A percentile compares a stretch with the other conserved stretches of the same genome.
Evolutionary conservation across 2,329 filamentous ascomycete species (phyloP).

Genomic region (Passalora sequoiae): DNA sequence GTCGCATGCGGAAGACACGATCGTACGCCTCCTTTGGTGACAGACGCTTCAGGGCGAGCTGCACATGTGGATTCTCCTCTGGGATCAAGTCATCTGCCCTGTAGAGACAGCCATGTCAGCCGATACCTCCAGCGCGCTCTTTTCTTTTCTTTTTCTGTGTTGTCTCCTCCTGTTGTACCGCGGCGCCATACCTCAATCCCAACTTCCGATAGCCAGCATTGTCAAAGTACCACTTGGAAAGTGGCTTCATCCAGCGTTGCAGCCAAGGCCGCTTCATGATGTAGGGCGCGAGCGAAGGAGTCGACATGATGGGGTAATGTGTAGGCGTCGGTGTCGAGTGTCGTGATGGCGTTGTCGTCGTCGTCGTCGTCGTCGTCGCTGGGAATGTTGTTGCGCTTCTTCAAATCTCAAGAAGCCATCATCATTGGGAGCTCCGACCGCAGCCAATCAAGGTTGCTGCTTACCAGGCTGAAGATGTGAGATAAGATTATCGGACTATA

Average conservation of each 20-base stretch:
- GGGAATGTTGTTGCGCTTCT: too few relatives aligned
- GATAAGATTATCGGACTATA: too few relatives aligned
- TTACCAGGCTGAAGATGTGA: too few relatives aligned
- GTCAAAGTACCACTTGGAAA: conserved; percentile 84
- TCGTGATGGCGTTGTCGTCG: conserved; percentile 15
- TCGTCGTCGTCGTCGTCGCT: too few relatives aligned
- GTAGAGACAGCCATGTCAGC: conserved; percentile 22
- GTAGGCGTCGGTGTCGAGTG: conserved; percentile 20
- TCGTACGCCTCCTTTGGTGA: conserved; percentile 88
- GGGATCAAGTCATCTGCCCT: conserved; percentile 93
- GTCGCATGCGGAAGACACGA: conserved; percentile 92
- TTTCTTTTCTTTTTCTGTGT: not conserved
- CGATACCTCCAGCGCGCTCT: not conserved
- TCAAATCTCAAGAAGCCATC: too few relatives aligned
- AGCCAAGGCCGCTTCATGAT: conserved; percentile 84
- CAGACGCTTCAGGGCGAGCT: conserved; percentile 85
- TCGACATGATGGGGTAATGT: conserved; percentile 54
- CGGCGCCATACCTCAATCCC: conserved; percentile 67
- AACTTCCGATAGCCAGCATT: conserved; percentile 89
- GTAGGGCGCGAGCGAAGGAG: conserved; percentile 67
- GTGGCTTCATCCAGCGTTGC: conserved; percentile 67
- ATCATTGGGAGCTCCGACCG: too few relatives aligned
- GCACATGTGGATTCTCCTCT: conserved; percentile 83
- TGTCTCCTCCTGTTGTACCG: not conserved
- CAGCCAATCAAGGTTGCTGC: too few relatives aligned